These are phyloP conservation scores for Brachypodium distachyon DNA, from an alignment of 202 grass and related monocot genomes.

Conservation along the genomic window DNA sequence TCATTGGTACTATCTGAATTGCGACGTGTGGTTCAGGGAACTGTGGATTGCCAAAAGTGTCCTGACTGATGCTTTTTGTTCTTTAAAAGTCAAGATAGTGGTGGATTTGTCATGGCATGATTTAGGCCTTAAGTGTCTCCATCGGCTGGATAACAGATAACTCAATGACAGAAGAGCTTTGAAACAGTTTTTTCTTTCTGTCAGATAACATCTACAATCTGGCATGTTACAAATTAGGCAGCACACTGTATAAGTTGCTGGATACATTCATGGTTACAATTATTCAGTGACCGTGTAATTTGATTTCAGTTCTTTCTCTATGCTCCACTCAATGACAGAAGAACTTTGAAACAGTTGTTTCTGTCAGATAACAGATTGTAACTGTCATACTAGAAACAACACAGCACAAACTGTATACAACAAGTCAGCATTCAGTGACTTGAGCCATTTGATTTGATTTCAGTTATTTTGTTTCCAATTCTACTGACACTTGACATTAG, in stretches of 20 bases:
- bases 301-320: background rate
- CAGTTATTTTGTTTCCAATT: background rate
- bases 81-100: background rate
- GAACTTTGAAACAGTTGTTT: background rate
- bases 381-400: background rate
- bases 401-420: background rate
- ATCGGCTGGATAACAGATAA: background rate
- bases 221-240: too few species aligned
- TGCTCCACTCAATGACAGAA: background rate
- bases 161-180: background rate
- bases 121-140: background rate
- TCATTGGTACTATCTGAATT: background rate
- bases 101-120: background rate
- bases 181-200: background rate
- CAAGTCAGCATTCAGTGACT: too few species aligned
- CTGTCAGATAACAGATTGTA: background rate
- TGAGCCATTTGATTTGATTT: background rate
- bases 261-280: background rate
- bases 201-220: background rate
- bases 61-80: background rate
- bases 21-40: background rate
- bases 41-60: background rate
- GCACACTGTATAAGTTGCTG: too few species aligned
- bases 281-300: background rate
- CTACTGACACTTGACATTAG: background rate